Percentiles rank a stretch among this genome's conserved stretches.
Conservation (phyloP, 352 stramenopile genomes). For the Pythium scleroteichum region DNA sequence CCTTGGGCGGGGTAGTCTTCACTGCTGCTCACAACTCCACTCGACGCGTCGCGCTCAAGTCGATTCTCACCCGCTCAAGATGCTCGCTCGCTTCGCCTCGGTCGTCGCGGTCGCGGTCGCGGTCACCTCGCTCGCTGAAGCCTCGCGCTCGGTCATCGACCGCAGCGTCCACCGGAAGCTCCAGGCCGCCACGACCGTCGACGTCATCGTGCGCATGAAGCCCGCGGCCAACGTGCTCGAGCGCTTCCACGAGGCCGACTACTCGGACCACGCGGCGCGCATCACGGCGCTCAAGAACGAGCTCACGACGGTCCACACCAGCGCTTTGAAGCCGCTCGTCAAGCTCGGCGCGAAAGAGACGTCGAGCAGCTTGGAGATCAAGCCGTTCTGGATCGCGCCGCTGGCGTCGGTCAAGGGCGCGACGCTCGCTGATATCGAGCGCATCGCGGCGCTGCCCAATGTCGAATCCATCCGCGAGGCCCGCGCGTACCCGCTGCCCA, state of each 20-base stretch:
- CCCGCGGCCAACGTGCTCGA: constrained; percentile 1
- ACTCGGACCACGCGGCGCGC: constrained; percentile 1
- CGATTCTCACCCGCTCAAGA: not conserved
- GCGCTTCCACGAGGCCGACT: not conserved
- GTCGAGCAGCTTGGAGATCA: constrained; percentile 2
- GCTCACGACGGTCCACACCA: constrained; percentile 2
- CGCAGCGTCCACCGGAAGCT: constrained; percentile 13
- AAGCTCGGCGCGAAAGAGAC: constrained; percentile 22
- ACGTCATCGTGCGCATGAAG: constrained; percentile 13
- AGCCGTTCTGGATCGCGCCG: constrained; percentile 34
- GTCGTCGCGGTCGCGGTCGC: not conserved
- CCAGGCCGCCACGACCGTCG: not conserved
- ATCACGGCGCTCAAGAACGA: constrained; percentile 19
- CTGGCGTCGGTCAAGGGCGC: constrained; percentile 14
- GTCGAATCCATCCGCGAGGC: constrained; percentile 11
- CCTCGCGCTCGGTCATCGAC: constrained; percentile 1
- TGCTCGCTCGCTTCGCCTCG: not conserved
- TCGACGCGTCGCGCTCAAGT: not conserved
- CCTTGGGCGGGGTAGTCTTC: too few relatives aligned
- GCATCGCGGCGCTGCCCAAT: constrained; percentile 12
- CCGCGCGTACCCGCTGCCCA: constrained; percentile 13
- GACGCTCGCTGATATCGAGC: constrained; percentile 2
- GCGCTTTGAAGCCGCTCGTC: constrained; percentile 4
- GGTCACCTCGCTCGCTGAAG: not conserved
- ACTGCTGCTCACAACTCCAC: too few relatives aligned